Evolutionary conservation across 441 rosid genomes (phyloP), one percentile per base, ranked within the genome.

Genomic region (Biscutella auriculata): DNA sequence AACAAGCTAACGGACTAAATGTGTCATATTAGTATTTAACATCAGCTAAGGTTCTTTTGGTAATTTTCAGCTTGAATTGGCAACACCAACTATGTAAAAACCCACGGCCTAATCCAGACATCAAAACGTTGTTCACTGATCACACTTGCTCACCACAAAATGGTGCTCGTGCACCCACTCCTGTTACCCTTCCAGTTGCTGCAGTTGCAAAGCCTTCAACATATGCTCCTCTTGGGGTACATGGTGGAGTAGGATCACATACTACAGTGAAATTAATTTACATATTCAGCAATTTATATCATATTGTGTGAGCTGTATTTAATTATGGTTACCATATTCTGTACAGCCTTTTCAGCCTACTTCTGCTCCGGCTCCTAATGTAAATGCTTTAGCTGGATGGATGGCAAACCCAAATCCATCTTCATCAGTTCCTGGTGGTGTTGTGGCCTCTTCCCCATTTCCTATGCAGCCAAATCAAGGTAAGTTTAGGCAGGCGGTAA

Each of bases 71-170:
- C 61, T 80, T 84, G 76, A 86, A 86, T 67, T 89, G 95, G 97
- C 97, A 89, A 78, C 97, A 89, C 67, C 90, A 81, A 69, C 76
- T 86, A 42, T 89, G 93, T 72, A 82, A 89, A 83, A 86, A 83
- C 62, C 93, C 88, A 15, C 79, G 93, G 79, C 63, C 90, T 47
- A 89, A 89, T 60, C 93, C 97, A 45, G 95, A 89, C 63, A 89
- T 82, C 53, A 84, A 86, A 70, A 87, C 97, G 19, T 53, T 89
- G 60, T 81, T 89, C 73, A 84, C 73, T 16, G 95, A 87, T 66
- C 95, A 89, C 54, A 29, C 80, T 43, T 89, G 95, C 50, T 28
- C 85, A 6, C 87, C 85, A 66, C 60, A 84, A 57, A 89, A 87
- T 55, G 95, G 93, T 54, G 90, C 95, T 58, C 83, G 77, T 59